These are phyloP conservation scores for Phytopythium ostracodes DNA, from an alignment of 352 stramenopile genomes.

Conservation along the genomic window DNA sequence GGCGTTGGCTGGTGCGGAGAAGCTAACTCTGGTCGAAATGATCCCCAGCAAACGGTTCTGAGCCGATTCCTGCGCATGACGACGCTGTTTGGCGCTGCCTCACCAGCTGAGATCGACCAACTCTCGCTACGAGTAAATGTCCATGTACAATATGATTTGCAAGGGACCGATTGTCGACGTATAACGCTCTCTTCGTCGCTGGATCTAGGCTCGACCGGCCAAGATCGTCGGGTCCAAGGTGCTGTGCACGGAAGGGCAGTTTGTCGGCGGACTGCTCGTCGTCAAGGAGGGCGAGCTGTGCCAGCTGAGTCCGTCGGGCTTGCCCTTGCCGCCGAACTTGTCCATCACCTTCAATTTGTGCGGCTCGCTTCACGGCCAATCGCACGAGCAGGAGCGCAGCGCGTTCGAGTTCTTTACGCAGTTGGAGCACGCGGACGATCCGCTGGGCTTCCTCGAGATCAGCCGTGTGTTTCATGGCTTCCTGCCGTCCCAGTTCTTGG, in stretches of 20 bases:
- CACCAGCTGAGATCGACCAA: conserved; percentile 22
- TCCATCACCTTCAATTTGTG: conserved; percentile 47
- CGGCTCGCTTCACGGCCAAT: conserved; percentile 28
- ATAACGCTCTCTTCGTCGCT: neutral
- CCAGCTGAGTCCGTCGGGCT: conserved; percentile 33
- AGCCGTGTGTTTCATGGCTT: conserved; percentile 55
- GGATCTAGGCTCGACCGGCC: conserved; percentile 21
- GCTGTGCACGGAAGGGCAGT: conserved; percentile 49
- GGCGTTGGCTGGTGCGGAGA: neutral
- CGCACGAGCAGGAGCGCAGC: conserved; percentile 16
- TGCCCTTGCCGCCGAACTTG: conserved; percentile 37
- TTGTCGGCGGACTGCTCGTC: conserved; percentile 47
- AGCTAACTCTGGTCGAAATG: neutral
- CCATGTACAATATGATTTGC: neutral
- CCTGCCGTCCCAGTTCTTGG: conserved; percentile 34
- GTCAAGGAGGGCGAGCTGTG: conserved; percentile 48
- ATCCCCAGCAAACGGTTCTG: conserved; percentile 20
- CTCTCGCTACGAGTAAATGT: conserved; percentile 26
- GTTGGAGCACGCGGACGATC: conserved; percentile 40
- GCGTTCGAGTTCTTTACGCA: conserved; percentile 51
- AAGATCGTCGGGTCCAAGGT: conserved; percentile 53
- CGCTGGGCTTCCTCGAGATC: conserved; percentile 39
- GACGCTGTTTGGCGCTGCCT: conserved; percentile 31
- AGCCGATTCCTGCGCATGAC: conserved; percentile 38
- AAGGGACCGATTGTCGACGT: neutral